A percentile compares a stretch with the other conserved stretches of the same genome.
phyloP scores from a whole-genome alignment of 148 eudicot species.

The Pouteria glomerata region DNA sequence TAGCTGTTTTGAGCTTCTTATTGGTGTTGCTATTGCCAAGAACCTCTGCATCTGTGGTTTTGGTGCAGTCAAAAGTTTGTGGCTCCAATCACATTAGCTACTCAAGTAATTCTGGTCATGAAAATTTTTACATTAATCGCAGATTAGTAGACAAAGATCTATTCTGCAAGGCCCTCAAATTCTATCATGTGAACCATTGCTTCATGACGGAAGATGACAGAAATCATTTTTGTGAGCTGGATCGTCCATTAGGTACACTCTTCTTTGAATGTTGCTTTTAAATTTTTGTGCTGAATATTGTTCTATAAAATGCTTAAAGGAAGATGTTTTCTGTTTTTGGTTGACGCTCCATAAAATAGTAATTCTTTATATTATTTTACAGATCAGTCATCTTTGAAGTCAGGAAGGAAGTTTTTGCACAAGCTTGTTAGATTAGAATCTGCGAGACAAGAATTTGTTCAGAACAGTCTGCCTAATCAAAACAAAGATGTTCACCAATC shows the following conservation, averaged over 20 bases:
- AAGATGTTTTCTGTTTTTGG: background rate
- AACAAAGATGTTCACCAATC: constrained; percentile 20
- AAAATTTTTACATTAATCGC: constrained; percentile 41
- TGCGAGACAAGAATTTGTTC: constrained; percentile 5
- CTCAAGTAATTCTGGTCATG: constrained; percentile 19
- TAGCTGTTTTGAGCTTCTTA: constrained; percentile 31
- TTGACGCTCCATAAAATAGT: background rate
- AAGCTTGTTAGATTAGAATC: constrained; percentile 27
- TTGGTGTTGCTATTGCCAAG: constrained; percentile 35
- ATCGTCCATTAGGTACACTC: constrained; percentile 33
- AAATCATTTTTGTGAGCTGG: constrained; percentile 24
- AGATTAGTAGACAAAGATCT: constrained; percentile 26
- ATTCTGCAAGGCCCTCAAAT: constrained; percentile 37
- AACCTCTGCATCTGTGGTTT: constrained; percentile 24
- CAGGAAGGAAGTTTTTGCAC: constrained; percentile 52
- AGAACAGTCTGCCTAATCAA: constrained; percentile 14
- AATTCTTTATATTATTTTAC: constrained; percentile 14
- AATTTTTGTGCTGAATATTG: background rate
- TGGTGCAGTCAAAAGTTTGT: constrained; percentile 25
- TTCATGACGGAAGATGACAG: constrained; percentile 8
- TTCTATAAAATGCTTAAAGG: no score
- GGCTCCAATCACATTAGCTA: constrained; percentile 31
- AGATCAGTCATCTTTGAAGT: constrained; percentile 27
- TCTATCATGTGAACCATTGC: constrained; percentile 27
- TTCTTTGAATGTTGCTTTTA: background rate